These are phyloP conservation scores for Ceriops zippeliana DNA, from an alignment of 345 rosid species.

Conservation along the genomic window DNA sequence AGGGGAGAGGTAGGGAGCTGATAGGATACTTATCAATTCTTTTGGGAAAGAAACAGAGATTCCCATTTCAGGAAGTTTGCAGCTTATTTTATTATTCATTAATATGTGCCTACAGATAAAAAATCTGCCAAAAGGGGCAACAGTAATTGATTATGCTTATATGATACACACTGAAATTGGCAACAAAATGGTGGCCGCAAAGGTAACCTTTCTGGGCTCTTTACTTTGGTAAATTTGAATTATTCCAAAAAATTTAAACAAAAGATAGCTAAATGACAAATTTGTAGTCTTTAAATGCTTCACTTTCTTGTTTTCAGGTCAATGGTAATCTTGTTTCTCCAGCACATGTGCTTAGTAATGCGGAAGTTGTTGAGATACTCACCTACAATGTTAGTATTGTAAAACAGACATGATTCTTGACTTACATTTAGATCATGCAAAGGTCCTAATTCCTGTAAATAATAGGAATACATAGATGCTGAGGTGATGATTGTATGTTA, in stretches of 20 bases:
- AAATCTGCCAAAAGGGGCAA: slow-evolving; percentile 91
- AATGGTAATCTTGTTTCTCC: slow-evolving; percentile 96
- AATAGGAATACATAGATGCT: too few species aligned
- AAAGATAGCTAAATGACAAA: neutral
- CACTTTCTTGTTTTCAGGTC: slow-evolving; percentile 56
- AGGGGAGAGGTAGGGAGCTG: slow-evolving; percentile 27
- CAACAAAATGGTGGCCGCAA: slow-evolving; percentile 96
- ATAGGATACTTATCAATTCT: slow-evolving; percentile 7
- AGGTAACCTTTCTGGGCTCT: slow-evolving; percentile 45
- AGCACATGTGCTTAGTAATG: slow-evolving; percentile 75
- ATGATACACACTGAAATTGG: slow-evolving; percentile 97
- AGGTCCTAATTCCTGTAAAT: too few species aligned
- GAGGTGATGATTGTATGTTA: too few species aligned
- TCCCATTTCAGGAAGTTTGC: slow-evolving; percentile 1
- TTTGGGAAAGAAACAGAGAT: slow-evolving; percentile 32
- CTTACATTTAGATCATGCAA: too few species aligned
- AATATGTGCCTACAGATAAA: slow-evolving; percentile 56
- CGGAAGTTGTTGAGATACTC: slow-evolving; percentile 97
- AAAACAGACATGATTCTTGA: neutral
- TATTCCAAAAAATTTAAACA: neutral
- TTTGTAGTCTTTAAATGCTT: neutral
- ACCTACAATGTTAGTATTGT: slow-evolving; percentile 71
- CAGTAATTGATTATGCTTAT: slow-evolving; percentile 91
- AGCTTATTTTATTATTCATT: slow-evolving; percentile 17
- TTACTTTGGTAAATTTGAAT: neutral